Base-by-base conservation (phyloP, 306 rosid genomes). In the Quercus rubra region DNA sequence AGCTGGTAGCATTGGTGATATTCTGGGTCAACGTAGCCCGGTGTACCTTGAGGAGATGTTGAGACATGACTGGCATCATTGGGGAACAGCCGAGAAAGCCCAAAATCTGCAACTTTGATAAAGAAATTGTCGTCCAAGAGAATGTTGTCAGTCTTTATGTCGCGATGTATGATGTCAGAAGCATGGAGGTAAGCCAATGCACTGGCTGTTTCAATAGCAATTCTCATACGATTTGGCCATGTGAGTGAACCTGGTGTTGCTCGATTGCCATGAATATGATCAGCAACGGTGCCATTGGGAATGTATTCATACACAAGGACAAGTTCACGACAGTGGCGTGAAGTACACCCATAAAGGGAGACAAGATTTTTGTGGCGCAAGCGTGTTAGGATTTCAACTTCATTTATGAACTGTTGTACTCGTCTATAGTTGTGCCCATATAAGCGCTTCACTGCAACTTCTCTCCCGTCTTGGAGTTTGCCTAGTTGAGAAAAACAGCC, bases 31-130 rank as follows among this genome's bases (percentile, higher is more conserved):
- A 91, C 86, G 51, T 91, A 90, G 1, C 97, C 95, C 1, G 92
- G 98, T 6, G 90, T 89, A 35, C 98, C 98, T 63, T 90, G 97
- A 59, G 98, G 97, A 71, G 90, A 83, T 13, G 95, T 91, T 59
- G 97, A 91, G 67, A 90, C 89, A 79, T 93, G 97, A n/a, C 85
- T 83, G 12, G 74, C 91, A 68, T 90, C 79, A 9, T 35, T 52
- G 2, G 98, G 95, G 77, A 90, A 82, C 61, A 89, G 55, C 73
- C 95, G 72, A 8, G 97, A 91, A 20, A 93, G 88, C 43, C 98
- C 98, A 61, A 92, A 93, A 54, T 93, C 98, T 71, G 96, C 97
- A 49, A 92, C 91, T 77, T 93, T 86, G 33, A 89, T 88, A 1
- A 86, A 73, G 46, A 87, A 90, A 31, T 81, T 84, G 23, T 18